Evolutionary conservation across 371 early-diverging fungal genomes (phyloP).

Genomic region (Aphelidium insulamus): DNA sequence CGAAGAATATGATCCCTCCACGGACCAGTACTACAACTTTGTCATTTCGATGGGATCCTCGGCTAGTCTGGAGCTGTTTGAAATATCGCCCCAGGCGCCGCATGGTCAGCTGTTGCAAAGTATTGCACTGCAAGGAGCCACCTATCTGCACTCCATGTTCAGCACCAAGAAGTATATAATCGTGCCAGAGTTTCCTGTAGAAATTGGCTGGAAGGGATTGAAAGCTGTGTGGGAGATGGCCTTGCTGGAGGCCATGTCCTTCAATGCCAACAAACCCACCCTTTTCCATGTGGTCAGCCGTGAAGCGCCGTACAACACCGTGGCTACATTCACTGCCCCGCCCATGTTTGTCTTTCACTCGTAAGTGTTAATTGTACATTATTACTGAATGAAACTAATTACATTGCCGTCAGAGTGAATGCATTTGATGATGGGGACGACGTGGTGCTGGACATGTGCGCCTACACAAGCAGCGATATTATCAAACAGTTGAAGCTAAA

Average conservation of each 20-base stretch:
- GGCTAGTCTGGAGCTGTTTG: conserved; percentile 10
- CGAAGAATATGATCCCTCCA: conserved; percentile 23
- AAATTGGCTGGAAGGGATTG: conserved; percentile 13
- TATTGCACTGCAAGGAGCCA: conserved; percentile 14
- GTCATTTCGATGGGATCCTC: conserved; percentile 10
- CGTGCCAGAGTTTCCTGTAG: conserved; percentile 21
- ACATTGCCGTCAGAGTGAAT: too few relatives aligned
- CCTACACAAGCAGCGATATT: too few relatives aligned
- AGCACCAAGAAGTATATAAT: conserved; percentile 28
- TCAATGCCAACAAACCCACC: conserved; percentile 15
- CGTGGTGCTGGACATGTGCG: conserved; percentile 10
- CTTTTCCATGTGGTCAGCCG: too few relatives aligned
- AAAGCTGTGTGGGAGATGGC: conserved; percentile 18
- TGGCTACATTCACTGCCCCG: conserved; percentile 17
- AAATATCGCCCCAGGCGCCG: conserved; percentile 8
- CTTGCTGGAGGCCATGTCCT: conserved; percentile 17
- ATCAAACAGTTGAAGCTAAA: too few relatives aligned
- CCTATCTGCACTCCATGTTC: conserved; percentile 34
- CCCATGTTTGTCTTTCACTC: conserved; percentile 26
- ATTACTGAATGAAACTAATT: too few relatives aligned
- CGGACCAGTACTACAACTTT: conserved; percentile 22
- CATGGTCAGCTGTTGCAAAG: conserved; percentile 14
- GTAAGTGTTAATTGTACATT: too few relatives aligned
- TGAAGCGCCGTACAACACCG: conserved; percentile 1
- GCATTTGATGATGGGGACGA: conserved; percentile 22